Percentiles rank a stretch among this genome's conserved stretches.
Evolutionary conservation across 768 basidiomycete genomes (phyloP).

Genomic region (Lactifluus hygrophoroides): DNA sequence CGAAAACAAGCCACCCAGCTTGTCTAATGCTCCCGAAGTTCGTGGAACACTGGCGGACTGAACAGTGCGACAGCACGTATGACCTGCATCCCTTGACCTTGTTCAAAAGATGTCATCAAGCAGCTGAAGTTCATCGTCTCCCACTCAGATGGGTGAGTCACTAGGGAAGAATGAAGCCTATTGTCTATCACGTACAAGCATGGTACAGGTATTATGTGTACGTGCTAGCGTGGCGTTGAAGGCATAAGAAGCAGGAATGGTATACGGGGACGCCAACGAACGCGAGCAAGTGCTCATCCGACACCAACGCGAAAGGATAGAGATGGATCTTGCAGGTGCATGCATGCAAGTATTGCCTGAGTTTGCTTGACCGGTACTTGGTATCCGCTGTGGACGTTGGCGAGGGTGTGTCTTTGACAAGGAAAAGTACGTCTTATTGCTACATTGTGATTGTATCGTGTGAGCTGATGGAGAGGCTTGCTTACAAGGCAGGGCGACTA

Average conservation of each 20-base stretch:
- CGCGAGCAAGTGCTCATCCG: slow-evolving; percentile 60
- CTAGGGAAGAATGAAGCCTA: slow-evolving; percentile 80
- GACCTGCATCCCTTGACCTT: too few species aligned
- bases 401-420: slow-evolving; percentile 83
- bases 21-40: slow-evolving; percentile 64
- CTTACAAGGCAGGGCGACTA: slow-evolving; percentile 73
- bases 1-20: slow-evolving; percentile 26
- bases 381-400: slow-evolving; percentile 58
- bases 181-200: slow-evolving; percentile 91
- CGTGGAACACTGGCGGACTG: slow-evolving; percentile 81
- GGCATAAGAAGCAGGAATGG: slow-evolving; percentile 60
- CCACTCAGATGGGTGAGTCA: slow-evolving; percentile 57
- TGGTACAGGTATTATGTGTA: slow-evolving; percentile 74
- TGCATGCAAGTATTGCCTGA: slow-evolving; percentile 72
- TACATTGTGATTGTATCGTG: not conserved
- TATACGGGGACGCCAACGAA: slow-evolving; percentile 36
- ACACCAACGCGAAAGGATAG: slow-evolving; percentile 65
- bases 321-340: slow-evolving; percentile 66
- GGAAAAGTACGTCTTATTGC: slow-evolving; percentile 53
- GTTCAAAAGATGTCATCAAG: slow-evolving; percentile 59
- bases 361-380: slow-evolving; percentile 51
- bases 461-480: not conserved
- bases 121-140: slow-evolving; percentile 72
- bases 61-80: slow-evolving; percentile 74
- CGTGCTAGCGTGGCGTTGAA: slow-evolving; percentile 78